Percentiles rank a stretch among this genome's conserved stretches.
Evolutionary conservation across 257 asterid species (phyloP).

Genomic region (Solanum tarapatanum): DNA sequence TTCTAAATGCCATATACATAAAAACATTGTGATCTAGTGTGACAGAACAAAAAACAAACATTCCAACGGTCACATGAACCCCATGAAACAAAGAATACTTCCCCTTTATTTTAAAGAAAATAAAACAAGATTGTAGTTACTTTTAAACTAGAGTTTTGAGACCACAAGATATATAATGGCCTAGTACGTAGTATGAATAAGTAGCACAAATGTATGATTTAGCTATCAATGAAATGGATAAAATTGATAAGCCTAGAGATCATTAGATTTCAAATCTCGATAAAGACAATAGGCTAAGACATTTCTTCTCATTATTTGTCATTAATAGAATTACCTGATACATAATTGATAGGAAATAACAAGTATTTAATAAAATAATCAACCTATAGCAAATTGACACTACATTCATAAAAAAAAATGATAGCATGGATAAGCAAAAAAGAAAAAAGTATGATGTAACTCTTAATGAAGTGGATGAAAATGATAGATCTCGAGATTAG

Average conservation of each 20-base stretch:
- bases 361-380: too few relatives aligned
- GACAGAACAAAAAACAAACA: neutral
- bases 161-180: neutral
- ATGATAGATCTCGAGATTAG: neutral
- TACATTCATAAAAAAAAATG: neutral
- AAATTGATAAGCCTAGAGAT: neutral
- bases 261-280: neutral
- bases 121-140: neutral
- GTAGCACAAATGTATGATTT: neutral
- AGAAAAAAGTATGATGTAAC: neutral
- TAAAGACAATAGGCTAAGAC: neutral
- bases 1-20: neutral
- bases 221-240: neutral
- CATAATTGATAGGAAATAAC: neutral
- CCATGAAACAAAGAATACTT: neutral
- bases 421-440: neutral
- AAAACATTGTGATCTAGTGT: neutral
- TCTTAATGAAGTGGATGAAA: neutral
- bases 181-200: neutral
- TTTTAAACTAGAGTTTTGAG: neutral
- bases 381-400: neutral
- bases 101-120: neutral
- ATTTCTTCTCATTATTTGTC: neutral
- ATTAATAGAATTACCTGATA: neutral
- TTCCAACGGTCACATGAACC: neutral